phyloP scores from a whole-genome alignment of 306 rosid genomes.

The Fragaria iinumae region DNA sequence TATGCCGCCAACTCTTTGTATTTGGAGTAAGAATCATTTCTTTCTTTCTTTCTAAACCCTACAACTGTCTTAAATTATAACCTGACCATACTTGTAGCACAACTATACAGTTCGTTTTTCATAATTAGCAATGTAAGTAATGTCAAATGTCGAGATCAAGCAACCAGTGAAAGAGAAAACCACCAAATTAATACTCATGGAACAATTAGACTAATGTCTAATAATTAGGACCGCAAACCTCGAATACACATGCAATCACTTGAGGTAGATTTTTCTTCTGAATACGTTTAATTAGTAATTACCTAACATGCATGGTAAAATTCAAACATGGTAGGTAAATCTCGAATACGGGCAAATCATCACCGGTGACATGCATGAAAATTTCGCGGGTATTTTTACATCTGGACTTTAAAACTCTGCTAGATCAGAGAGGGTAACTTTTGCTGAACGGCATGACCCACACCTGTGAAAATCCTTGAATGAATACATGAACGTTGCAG shows the following conservation, averaged over 20 bases:
- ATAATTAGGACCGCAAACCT: not conserved
- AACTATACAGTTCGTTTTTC: not conserved
- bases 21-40: conserved; percentile 11
- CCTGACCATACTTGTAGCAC: not conserved
- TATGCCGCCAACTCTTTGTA: not conserved
- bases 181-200: not conserved
- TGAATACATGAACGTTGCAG: not conserved
- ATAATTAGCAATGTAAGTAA: not conserved
- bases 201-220: not conserved
- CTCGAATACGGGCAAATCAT: not conserved
- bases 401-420: not conserved
- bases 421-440: not conserved
- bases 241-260: too few relatives aligned
- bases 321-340: too few relatives aligned
- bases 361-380: not conserved
- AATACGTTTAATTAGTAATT: not conserved
- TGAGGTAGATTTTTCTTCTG: too few relatives aligned
- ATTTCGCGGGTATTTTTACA: not conserved
- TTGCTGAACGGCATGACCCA: not conserved
- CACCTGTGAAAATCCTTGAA: conserved; percentile 1
- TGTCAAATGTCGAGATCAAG: not conserved
- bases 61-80: not conserved
- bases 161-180: not conserved
- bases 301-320: not conserved
- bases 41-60: not conserved